A percentile compares a stretch with the other conserved stretches of the same genome.
These are phyloP conservation scores for Silene conica DNA, from an alignment of 148 eudicot genomes.

Conservation along the genomic window DNA sequence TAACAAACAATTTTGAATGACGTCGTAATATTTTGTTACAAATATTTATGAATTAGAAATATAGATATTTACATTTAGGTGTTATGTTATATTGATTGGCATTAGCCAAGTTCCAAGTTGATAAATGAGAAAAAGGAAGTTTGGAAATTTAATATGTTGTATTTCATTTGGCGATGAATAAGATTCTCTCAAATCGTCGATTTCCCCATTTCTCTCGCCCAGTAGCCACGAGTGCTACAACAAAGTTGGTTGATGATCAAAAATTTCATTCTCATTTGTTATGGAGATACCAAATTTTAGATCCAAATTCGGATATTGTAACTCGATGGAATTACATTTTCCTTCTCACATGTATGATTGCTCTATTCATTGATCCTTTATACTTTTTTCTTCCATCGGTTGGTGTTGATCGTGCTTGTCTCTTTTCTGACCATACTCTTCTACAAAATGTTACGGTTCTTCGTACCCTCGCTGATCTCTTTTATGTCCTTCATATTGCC, in stretches of 20 bases:
- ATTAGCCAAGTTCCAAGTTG: not conserved
- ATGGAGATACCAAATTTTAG: conserved; percentile 39
- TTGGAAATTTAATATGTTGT: no score
- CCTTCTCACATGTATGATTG: conserved; percentile 32
- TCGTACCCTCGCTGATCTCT: conserved; percentile 30
- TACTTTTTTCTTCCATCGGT: conserved; percentile 38
- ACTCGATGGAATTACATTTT: conserved; percentile 40
- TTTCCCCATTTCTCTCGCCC: conserved; percentile 29
- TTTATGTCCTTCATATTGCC: conserved; percentile 34
- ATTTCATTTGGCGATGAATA: no score
- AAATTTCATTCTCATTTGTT: conserved; percentile 33
- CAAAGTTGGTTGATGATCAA: conserved; percentile 27
- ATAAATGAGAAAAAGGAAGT: not conserved
- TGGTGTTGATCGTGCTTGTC: conserved; percentile 23
- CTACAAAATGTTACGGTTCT: conserved; percentile 25
- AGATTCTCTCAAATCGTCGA: conserved; percentile 27
- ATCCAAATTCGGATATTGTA: conserved; percentile 39
- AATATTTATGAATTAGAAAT: no score
- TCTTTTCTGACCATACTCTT: conserved; percentile 21
- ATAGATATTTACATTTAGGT: no score
- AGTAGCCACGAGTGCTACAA: conserved; percentile 14
- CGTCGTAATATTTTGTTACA: no score
- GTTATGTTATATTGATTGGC: not conserved
- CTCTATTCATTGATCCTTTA: conserved; percentile 41
- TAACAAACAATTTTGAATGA: not conserved